Conservation (phyloP, 2,329 filamentous ascomycete genomes). For the Raffaelea deltoideospora region DNA sequence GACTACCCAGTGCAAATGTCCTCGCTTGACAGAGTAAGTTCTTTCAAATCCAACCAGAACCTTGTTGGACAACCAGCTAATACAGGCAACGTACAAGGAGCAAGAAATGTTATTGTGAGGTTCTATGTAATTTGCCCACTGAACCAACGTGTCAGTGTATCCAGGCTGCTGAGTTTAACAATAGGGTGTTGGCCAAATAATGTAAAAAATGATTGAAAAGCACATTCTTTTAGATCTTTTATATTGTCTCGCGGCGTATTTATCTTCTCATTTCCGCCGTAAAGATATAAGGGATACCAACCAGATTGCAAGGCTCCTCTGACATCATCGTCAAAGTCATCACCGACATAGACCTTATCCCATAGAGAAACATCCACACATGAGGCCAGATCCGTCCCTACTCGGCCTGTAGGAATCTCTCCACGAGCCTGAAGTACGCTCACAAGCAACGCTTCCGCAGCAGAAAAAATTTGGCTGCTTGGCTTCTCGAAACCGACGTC, state of each 20-base stretch:
- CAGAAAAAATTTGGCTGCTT: constrained; percentile 35
- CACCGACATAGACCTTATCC: constrained; percentile 9
- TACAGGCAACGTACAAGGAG: too few species aligned
- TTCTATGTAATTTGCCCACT: too few species aligned
- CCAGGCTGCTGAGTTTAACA: not conserved
- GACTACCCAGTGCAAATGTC: too few species aligned
- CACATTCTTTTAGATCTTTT: not conserved
- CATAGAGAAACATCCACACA: constrained; percentile 1
- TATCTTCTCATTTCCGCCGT: not conserved
- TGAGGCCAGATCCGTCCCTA: too few species aligned
- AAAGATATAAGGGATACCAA: constrained; percentile 7
- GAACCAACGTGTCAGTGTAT: constrained; percentile 1
- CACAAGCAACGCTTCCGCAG: constrained; percentile 27
- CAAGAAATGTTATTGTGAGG: too few species aligned
- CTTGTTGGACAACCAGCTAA: too few species aligned
- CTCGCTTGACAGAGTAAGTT: too few species aligned
- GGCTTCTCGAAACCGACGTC: constrained; percentile 48
- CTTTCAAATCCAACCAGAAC: too few species aligned
- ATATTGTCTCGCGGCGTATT: not conserved
- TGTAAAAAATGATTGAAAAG: not conserved
- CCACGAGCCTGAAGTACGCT: not conserved
- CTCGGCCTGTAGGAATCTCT: too few species aligned
- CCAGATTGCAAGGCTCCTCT: constrained; percentile 5
- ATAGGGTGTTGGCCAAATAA: not conserved
- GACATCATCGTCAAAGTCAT: constrained; percentile 8